These are phyloP conservation scores for Cunninghamia lanceolata DNA, from an alignment of 75 land plant species.

Conservation along the genomic window DNA sequence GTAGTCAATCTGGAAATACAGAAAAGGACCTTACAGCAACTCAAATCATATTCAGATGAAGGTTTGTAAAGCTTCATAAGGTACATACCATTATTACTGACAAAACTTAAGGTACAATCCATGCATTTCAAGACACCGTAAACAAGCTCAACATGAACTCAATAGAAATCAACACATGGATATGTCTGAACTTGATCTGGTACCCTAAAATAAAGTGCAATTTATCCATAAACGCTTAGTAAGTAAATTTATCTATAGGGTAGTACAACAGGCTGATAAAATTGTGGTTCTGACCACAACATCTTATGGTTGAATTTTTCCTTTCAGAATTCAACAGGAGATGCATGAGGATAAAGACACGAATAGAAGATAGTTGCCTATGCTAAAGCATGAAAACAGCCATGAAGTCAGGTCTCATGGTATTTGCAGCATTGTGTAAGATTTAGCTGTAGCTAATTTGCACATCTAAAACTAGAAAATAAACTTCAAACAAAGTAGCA, in stretches of 20 bases:
- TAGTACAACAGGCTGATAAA: neutral
- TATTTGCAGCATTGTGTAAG: neutral
- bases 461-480: neutral
- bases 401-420: neutral
- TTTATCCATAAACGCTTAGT: neutral
- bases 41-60: neutral
- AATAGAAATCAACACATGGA: neutral
- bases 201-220: neutral
- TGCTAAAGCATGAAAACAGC: neutral
- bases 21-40: neutral
- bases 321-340: neutral
- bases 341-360: neutral
- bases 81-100: neutral
- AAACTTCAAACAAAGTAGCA: neutral
- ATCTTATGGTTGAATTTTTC: neutral
- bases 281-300: neutral
- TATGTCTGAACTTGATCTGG: neutral
- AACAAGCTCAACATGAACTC: neutral
- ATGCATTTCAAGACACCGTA: neutral
- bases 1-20: neutral
- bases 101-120: neutral
- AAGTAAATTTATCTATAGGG: neutral
- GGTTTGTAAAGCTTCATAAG: neutral
- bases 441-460: neutral
- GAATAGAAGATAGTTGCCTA: neutral